Evolutionary conservation across 1,284 basidiomycete species (phyloP), one percentile per base, ranked within the genome.

Genomic region (Cutaneotrichosporon sp.): DNA sequence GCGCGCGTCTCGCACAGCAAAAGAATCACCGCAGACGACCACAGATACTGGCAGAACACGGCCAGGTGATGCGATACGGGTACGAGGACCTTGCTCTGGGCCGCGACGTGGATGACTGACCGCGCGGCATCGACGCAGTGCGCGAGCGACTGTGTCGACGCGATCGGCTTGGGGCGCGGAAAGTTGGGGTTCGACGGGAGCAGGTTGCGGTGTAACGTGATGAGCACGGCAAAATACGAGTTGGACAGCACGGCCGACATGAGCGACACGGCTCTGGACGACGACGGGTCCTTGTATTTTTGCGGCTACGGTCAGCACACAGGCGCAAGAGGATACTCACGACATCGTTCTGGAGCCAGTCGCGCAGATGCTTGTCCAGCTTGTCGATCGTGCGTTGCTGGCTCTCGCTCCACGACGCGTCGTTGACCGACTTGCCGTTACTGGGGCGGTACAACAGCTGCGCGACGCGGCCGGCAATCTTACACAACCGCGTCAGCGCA

Each of bases 31-130:
- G 88, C 87, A 26, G 88, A 90, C 62, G 87, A 90, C 78, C 91
- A 92, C 17, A 92, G 80, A 64, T 90, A 88, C 67, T 92, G 90
- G 53, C 90, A 88, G 77, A 89, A 91, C 71, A 92, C 89, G 2
- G 89, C 88, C 35, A 92, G 80, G 69, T 91, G 88, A 67, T 92
- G 90, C 13, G 88, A 89, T 4, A 87, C 81, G 4, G 90, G 88
- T 1, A 92, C 86, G 44, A 87, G 83, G 62, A 87, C 84, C 67
- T 84, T 87, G 74, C 90, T 86, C 14, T 88, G 87, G 37, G 88
- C 84, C 1, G 89, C 89, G 46, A 92, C 81, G 50, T 84, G 83
- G 60, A 92, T 89, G 72, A 69, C 67, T 8, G 72, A 73, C 2
- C 72, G 66, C 37, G 72, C 72, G 4, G 70, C 70, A 21, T 72